Evolutionary conservation across 1,284 basidiomycete species (phyloP).

Genomic region (Gomphus bonarii): DNA sequence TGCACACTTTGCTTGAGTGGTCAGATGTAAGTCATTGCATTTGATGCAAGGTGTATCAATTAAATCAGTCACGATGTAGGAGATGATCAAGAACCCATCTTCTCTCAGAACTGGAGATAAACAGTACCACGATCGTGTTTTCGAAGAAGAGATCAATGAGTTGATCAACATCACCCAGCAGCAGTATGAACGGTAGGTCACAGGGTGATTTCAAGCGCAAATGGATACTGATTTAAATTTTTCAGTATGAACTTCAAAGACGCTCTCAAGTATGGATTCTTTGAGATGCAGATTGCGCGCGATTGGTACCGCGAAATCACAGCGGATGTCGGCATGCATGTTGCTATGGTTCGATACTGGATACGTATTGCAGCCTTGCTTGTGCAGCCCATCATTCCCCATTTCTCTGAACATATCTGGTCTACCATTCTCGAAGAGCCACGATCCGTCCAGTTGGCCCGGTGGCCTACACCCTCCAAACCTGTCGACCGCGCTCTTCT

Average conservation of each 20-base stretch:
- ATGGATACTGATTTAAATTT: slow-evolving; percentile 3
- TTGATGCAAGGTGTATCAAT: background rate
- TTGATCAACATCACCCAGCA: slow-evolving; percentile 73
- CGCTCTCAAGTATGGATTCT: slow-evolving; percentile 91
- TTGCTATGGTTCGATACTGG: slow-evolving; percentile 67
- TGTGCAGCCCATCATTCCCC: slow-evolving; percentile 85
- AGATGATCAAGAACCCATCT: slow-evolving; percentile 59
- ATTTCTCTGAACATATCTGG: slow-evolving; percentile 94
- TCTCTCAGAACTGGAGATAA: slow-evolving; percentile 66
- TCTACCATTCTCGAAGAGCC: slow-evolving; percentile 62
- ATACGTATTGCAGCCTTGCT: slow-evolving; percentile 75
- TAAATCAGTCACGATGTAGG: slow-evolving; percentile 33
- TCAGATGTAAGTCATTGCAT: slow-evolving; percentile 58
- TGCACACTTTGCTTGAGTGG: slow-evolving; percentile 90
- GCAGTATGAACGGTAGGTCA: slow-evolving; percentile 68
- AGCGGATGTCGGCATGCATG: slow-evolving; percentile 84
- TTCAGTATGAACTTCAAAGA: slow-evolving; percentile 89
- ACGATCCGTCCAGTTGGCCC: slow-evolving; percentile 73
- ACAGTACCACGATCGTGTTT: slow-evolving; percentile 76
- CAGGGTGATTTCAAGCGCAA: background rate
- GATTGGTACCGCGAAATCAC: slow-evolving; percentile 98
- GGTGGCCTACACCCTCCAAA: slow-evolving; percentile 60
- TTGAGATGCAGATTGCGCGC: slow-evolving; percentile 85
- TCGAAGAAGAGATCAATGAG: slow-evolving; percentile 88
- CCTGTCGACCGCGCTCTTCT: slow-evolving; percentile 53